Base-by-base conservation (phyloP, 164 flowering plant genomes). In the Akebia trifoliata region DNA sequence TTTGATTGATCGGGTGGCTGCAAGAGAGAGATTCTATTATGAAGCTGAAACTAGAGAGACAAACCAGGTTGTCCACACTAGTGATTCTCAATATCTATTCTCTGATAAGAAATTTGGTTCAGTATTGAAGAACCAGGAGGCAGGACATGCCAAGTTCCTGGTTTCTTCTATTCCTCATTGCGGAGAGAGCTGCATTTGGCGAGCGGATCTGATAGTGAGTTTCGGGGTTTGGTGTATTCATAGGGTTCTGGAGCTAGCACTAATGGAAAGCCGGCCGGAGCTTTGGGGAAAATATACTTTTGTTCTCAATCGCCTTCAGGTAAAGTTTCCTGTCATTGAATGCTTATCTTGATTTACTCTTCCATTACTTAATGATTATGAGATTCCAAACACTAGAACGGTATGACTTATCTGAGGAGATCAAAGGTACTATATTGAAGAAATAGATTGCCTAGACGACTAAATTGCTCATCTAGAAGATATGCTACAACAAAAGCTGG, bases 211-310 rank as follows among this genome's bases (percentile, higher is more conserved):
- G 51, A 67, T 93, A 11, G 63, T 84, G 43, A 90, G 97, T 76
- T 93, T 93, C 58, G 99, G 99, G 4, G 96, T 93, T 11, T 93
- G 97, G 97, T 87, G 97, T 78, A 82, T 87, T 46, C 99, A 81
- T 52, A 76, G 95, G 62, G 65, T 93, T 39, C 86, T 93, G 60
- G 95, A 84, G 52, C 79, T 93, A 36, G 86, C 99, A 40, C 80
- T 84, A n/a, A 81, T 90, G 96, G 99, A 93, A 73, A 93, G 99
- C 74, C 80, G 99, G 52, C 99, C 99, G 2, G 97, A 93, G 68
- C 77, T 93, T 3, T 93, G 99, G 99, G 99, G 99, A 17, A 90
- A 90, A 61, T 93, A 93, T 55, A 93, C 99, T 46, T 93, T 83
- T 17, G 96, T 93, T 21, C 87, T 93, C 25, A 93, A 93, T 63